Conservation (phyloP, 2,329 filamentous ascomycete genomes). For the Aureobasidium namibiae region DNA sequence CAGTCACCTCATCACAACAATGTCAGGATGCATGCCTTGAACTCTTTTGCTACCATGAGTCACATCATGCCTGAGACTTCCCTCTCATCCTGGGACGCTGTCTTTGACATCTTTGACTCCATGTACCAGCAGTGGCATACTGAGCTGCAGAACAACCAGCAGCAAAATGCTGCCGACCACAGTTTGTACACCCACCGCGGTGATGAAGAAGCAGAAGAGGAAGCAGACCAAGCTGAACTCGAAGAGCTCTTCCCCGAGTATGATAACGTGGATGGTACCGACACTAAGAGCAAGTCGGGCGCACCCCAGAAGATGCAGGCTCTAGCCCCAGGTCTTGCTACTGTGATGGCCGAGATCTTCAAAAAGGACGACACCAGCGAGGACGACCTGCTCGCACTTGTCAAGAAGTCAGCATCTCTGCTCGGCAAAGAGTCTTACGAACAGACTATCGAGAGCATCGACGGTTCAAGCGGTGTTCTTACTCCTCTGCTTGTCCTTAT, state of each 20-base stretch:
- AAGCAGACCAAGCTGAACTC: slow-evolving; percentile 65
- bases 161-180: slow-evolving; percentile 61
- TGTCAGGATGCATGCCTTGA: slow-evolving; percentile 7
- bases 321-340: slow-evolving; percentile 19
- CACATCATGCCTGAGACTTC: not conserved
- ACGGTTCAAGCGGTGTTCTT: not conserved
- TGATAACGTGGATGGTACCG: slow-evolving; percentile 39
- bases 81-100: not conserved
- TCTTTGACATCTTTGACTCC: slow-evolving; percentile 7
- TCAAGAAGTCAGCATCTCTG: slow-evolving; percentile 14
- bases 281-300: not conserved
- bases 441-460: not conserved
- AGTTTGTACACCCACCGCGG: slow-evolving; percentile 81
- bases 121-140: slow-evolving; percentile 77
- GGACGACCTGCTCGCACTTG: slow-evolving; percentile 16
- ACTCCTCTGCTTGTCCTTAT: slow-evolving; percentile 23
- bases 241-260: slow-evolving; percentile 74
- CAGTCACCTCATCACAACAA: slow-evolving; percentile 4
- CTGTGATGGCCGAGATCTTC: slow-evolving; percentile 18
- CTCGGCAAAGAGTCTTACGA: not conserved
- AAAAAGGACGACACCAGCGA: not conserved
- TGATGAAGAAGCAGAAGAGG: slow-evolving; percentile 66
- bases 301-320: slow-evolving; percentile 15
- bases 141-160: slow-evolving; percentile 67
- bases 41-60: slow-evolving; percentile 6